phyloP scores from a whole-genome alignment of 495 filamentous ascomycete species.

The Aspergillus biplanus region DNA sequence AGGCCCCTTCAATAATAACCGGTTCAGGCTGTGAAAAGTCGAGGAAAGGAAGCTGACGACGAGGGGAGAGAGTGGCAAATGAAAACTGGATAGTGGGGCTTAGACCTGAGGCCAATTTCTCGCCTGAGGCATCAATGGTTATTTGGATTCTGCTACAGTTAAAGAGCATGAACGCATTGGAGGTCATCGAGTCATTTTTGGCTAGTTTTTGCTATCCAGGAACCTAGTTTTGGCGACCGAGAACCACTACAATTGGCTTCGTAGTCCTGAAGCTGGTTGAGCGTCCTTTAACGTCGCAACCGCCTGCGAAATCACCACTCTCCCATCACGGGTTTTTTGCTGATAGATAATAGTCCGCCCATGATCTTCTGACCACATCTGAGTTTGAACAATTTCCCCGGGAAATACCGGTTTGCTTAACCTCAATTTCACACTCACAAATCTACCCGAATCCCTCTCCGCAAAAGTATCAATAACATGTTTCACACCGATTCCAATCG shows the following conservation, averaged over 20 bases:
- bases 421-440: conserved; percentile 8
- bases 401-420: conserved; percentile 16
- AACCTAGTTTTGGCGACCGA: too few relatives aligned
- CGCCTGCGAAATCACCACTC: conserved; percentile 7
- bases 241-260: background rate
- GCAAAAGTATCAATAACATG: conserved; percentile 16
- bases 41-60: too few relatives aligned
- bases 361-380: conserved; percentile 2
- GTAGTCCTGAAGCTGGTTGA: background rate
- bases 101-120: too few relatives aligned
- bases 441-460: background rate
- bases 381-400: conserved; percentile 8
- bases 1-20: too few relatives aligned
- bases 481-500: conserved; percentile 11
- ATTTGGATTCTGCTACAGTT: too few relatives aligned
- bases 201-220: too few relatives aligned
- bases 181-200: too few relatives aligned
- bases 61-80: background rate
- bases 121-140: too few relatives aligned
- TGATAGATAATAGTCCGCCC: conserved; percentile 5
- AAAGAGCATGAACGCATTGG: too few relatives aligned
- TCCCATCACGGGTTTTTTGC: conserved; percentile 2
- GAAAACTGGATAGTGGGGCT: too few relatives aligned
- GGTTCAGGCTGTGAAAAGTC: too few relatives aligned
- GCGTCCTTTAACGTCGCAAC: background rate